Conservation (phyloP, 768 basidiomycete species). For the Sarcodon sp. region DNA sequence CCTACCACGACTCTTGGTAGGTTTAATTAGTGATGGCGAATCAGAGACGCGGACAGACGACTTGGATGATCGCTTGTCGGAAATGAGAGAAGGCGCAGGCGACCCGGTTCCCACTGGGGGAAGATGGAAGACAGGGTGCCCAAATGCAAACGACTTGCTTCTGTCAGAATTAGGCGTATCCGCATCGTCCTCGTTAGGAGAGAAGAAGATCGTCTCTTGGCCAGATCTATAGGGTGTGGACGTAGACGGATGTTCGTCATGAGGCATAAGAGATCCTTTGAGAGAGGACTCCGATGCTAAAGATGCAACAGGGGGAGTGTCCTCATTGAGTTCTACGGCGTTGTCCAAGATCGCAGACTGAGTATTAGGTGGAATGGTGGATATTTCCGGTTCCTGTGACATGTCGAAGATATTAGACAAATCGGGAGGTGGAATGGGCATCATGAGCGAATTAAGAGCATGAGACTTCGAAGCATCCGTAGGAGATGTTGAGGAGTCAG, state of each 20-base stretch:
- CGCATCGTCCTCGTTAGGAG: constrained; percentile 4
- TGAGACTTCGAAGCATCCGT: constrained; percentile 6
- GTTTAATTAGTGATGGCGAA: constrained; percentile 14
- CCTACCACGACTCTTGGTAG: constrained; percentile 25
- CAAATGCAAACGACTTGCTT: constrained; percentile 58
- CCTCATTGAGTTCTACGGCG: constrained; percentile 19
- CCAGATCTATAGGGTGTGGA: constrained; percentile 1
- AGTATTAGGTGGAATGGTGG: constrained; percentile 24
- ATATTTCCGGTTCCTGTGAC: constrained; percentile 40
- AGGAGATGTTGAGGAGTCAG: constrained; percentile 8
- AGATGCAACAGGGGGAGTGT: not conserved
- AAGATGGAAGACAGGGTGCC: constrained; percentile 48
- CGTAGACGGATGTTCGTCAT: constrained; percentile 1
- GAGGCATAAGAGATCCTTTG: not conserved
- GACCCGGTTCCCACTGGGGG: constrained; percentile 7
- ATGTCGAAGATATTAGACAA: constrained; percentile 45
- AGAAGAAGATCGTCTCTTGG: constrained; percentile 1
- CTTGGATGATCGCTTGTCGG: constrained; percentile 2
- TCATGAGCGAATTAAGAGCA: constrained; percentile 17
- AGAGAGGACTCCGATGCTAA: not conserved
- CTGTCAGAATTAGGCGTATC: constrained; percentile 29
- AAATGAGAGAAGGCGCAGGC: constrained; percentile 2
- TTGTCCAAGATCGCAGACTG: constrained; percentile 18
- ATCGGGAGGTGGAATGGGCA: constrained; percentile 28
- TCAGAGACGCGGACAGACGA: constrained; percentile 10